Evolutionary conservation across 805 yeast species (phyloP).

Genomic region (Zygotorulaspora florentina): DNA sequence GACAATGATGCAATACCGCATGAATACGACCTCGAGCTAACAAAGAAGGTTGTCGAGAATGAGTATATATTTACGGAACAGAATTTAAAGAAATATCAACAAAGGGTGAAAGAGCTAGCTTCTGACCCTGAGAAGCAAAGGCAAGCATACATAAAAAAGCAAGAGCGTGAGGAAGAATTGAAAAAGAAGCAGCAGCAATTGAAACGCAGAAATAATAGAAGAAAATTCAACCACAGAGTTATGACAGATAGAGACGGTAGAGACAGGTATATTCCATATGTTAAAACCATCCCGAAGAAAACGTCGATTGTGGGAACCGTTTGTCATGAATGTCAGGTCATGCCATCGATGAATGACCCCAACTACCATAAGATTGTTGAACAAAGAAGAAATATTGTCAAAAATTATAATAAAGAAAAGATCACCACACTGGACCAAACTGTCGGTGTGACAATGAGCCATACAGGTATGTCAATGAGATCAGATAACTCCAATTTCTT

Average conservation of each 20-base stretch:
- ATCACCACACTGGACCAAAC: constrained; percentile 68
- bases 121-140: constrained; percentile 38
- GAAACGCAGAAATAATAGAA: constrained; percentile 37
- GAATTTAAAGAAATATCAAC: constrained; percentile 57
- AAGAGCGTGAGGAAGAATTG: constrained; percentile 35
- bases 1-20: constrained; percentile 62
- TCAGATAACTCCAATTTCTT: constrained; percentile 69
- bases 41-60: constrained; percentile 76
- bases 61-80: constrained; percentile 86
- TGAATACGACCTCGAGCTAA: constrained; percentile 74
- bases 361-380: constrained; percentile 64
- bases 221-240: constrained; percentile 34
- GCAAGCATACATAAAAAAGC: constrained; percentile 33
- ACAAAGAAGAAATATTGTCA: constrained; percentile 47
- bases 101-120: constrained; percentile 34
- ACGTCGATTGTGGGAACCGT: constrained; percentile 84
- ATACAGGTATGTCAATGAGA: constrained; percentile 79
- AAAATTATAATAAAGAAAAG: constrained; percentile 52
- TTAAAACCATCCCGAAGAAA: constrained; percentile 82
- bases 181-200: constrained; percentile 38
- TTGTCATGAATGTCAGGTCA: constrained; percentile 85
- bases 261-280: constrained; percentile 66
- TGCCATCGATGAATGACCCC: constrained; percentile 70
- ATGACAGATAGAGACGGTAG: constrained; percentile 39
- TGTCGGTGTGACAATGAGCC: constrained; percentile 84